Conservation (phyloP, 306 rosid species). For the Argentina anserina region DNA sequence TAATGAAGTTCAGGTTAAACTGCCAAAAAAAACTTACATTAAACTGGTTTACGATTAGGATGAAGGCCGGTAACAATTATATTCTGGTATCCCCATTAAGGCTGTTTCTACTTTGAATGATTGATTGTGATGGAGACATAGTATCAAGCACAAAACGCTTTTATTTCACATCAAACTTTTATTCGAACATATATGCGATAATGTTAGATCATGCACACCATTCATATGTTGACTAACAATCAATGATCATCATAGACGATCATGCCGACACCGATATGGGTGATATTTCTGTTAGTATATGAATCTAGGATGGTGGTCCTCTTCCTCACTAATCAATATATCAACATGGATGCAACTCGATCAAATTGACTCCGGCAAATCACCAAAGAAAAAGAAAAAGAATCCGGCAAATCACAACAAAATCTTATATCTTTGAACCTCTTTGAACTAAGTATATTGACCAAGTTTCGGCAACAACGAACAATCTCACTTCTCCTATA, state of each 20-base stretch:
- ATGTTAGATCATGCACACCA: not conserved
- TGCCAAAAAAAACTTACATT: too few species aligned
- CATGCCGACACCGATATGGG: not conserved
- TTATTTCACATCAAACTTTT: not conserved
- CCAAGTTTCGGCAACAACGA: not conserved
- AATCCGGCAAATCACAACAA: not conserved
- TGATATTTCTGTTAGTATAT: not conserved
- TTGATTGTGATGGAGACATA: not conserved
- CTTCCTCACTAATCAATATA: not conserved
- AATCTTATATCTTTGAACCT: not conserved
- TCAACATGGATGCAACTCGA: not conserved
- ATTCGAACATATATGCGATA: not conserved
- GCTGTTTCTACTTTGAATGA: not conserved
- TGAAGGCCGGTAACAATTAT: not conserved
- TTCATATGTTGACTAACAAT: not conserved
- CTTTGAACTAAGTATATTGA: not conserved
- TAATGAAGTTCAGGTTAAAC: too few species aligned
- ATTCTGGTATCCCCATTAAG: not conserved
- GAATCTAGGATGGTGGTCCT: not conserved
- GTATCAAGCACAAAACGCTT: not conserved
- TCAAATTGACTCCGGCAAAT: not conserved
- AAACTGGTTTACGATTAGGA: too few species aligned
- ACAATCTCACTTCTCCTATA: not conserved
- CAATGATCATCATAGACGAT: too few species aligned
- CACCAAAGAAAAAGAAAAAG: too few species aligned